A percentile compares a stretch with the other conserved stretches of the same genome.
These are phyloP conservation scores for Eimeria necatrix DNA, from an alignment of 169 alveolate genomes.

Conservation along the genomic window DNA sequence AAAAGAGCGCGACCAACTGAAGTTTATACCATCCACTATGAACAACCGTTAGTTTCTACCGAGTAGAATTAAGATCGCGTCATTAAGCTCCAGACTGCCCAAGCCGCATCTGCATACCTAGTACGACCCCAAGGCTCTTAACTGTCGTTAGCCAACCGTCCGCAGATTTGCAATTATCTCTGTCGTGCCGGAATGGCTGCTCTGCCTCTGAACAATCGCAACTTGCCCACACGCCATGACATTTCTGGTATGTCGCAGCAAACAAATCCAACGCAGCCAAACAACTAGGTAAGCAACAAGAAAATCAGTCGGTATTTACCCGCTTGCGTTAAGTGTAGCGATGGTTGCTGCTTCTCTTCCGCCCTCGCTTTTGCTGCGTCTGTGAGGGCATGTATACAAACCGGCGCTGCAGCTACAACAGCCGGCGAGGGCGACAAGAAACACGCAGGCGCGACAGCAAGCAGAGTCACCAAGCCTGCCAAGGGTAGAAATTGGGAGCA, in stretches of 20 bases:
- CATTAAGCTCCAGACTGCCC: neutral
- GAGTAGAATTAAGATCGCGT: neutral
- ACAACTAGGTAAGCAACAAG: neutral
- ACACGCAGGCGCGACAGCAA: slow-evolving; percentile 45
- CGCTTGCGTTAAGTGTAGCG: neutral
- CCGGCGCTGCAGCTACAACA: slow-evolving; percentile 19
- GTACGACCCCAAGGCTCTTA: slow-evolving; percentile 35
- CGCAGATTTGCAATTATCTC: slow-evolving; percentile 5
- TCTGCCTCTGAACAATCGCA: slow-evolving; percentile 5
- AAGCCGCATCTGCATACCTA: slow-evolving; percentile 3
- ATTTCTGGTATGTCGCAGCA: neutral
- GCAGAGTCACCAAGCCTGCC: slow-evolving; percentile 44
- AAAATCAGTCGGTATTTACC: neutral
- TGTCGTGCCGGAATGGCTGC: neutral
- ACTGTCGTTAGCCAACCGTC: slow-evolving; percentile 61
- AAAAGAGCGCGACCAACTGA: neutral
- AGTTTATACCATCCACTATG: neutral
- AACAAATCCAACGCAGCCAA: neutral
- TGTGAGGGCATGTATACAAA: slow-evolving; percentile 29
- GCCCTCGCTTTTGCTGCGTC: slow-evolving; percentile 65
- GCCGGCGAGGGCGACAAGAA: slow-evolving; percentile 56
- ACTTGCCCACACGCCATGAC: neutral
- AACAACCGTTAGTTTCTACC: no score
- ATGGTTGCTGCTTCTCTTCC: slow-evolving; percentile 17
- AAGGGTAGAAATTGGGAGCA: slow-evolving; percentile 27